Base-by-base conservation (phyloP, 768 basidiomycete species). In the Auriscalpium orientale region DNA sequence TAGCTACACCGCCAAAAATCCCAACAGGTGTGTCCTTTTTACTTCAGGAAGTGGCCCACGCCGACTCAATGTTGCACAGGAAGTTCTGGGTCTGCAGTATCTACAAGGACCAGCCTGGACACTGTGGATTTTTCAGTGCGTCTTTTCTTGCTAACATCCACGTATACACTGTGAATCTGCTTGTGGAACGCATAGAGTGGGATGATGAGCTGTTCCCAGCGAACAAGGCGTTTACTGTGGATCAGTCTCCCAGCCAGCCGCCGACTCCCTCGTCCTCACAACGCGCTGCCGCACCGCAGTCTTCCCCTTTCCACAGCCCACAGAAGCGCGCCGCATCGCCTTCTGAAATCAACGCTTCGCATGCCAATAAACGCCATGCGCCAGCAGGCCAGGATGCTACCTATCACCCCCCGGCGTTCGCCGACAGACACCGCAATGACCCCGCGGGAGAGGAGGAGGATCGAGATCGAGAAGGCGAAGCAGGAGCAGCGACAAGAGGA, bases 71-170 rank as follows among this genome's bases (percentile, higher is more conserved):
- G n/a, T 46, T 49, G 48, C 53, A 51, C 56, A 68, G 69, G 58
- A 68, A 52, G 2, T 80, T 73, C 65, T 79, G 73, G 50, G 45
- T 40, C n/a, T 80, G 79, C 54, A 46, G 62, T 7, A 67, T 67
- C 54, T n/a, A 52, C 46, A 43, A 46, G 18, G 61, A 58, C 37
- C 62, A 67, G 37, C 58, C 64, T 8, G 58, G 63, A 11, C 62
- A 58, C 13, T 75, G 75, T 56, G 38, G 49, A 0, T 80, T 76
- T 56, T 79, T 68, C 36, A 62, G 78, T 78, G 58, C 22, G 68
- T 58, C 15, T 13, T 38, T 38, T 8, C 20, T 36, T 3, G 11
- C 33, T 28, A 4, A 22, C 12, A 16, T 33, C 7, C 12, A 18
- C 49, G 10, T 1, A 13, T 18, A 43, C 49, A 13, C 28, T 3